A percentile compares a stretch with the other conserved stretches of the same genome.
Conservation (phyloP, 2,329 filamentous ascomycete species). For the Tricladium varicosporioides region DNA sequence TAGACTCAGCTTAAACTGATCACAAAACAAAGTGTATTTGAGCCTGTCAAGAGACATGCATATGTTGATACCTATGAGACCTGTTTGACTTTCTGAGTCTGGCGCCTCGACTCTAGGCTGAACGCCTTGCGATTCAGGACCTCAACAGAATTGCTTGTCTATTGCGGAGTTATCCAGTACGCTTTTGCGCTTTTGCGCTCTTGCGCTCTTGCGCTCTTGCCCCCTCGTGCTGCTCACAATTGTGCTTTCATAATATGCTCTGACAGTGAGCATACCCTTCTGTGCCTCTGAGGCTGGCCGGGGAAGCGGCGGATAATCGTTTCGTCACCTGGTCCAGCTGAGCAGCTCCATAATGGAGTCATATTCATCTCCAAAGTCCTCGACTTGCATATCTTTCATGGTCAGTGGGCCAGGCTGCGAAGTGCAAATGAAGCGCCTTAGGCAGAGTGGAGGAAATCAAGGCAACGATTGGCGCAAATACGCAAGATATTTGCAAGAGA, state of each 20-base stretch:
- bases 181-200: no score
- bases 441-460: neutral
- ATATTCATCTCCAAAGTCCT: conserved; percentile 7
- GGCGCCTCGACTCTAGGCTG: neutral
- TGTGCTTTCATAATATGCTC: no score
- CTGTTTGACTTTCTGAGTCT: neutral
- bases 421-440: conserved; percentile 4
- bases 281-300: conserved; percentile 1
- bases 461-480: conserved; percentile 16
- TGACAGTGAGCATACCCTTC: neutral
- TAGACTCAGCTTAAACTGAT: neutral
- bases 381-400: conserved; percentile 12
- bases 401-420: conserved; percentile 9
- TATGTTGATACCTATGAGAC: no score
- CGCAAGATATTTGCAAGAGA: conserved; percentile 1
- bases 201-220: no score
- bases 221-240: no score
- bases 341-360: conserved; percentile 21
- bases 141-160: no score
- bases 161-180: no score
- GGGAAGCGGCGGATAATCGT: conserved; percentile 5
- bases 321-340: conserved; percentile 22
- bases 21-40: neutral
- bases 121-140: neutral
- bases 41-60: neutral